phyloP scores from a whole-genome alignment of 768 basidiomycete species.

The Crassisporium funariophilum region DNA sequence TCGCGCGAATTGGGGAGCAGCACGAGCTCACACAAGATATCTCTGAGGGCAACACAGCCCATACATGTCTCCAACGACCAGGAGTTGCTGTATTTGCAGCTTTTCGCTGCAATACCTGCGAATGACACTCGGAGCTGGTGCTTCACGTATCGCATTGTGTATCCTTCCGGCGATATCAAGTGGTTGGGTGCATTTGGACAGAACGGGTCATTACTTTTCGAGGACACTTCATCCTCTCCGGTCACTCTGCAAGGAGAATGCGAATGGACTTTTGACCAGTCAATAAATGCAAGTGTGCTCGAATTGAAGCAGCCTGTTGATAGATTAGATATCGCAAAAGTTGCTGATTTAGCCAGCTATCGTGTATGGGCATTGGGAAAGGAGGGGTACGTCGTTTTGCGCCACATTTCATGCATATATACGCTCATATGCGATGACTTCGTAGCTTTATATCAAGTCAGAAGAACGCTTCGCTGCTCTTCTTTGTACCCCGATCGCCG shows the following conservation, averaged over 20 bases:
- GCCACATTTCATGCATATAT: neutral
- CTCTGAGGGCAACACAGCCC: neutral
- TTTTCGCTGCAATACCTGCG: slow-evolving; percentile 9
- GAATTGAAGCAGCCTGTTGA: neutral
- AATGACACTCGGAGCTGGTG: slow-evolving; percentile 24
- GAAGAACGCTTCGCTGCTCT: slow-evolving; percentile 27
- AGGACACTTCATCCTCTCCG: slow-evolving; percentile 5
- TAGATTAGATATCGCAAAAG: slow-evolving; percentile 16
- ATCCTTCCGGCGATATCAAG: slow-evolving; percentile 41
- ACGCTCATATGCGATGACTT: neutral
- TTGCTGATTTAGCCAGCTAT: slow-evolving; percentile 9
- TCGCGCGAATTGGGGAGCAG: neutral
- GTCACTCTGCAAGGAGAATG: slow-evolving; percentile 9
- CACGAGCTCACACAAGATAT: neutral
- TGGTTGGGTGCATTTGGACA: slow-evolving; percentile 50
- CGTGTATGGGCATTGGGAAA: slow-evolving; percentile 22
- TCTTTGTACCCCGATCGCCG: slow-evolving; percentile 32
- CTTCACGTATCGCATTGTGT: slow-evolving; percentile 53
- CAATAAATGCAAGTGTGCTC: slow-evolving; percentile 1
- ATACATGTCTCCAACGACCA: neutral
- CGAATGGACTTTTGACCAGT: slow-evolving; percentile 22
- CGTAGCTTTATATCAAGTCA: slow-evolving; percentile 20
- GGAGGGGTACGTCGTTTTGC: slow-evolving; percentile 26
- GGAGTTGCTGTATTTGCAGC: neutral
- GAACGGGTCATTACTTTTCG: slow-evolving; percentile 44